Evolutionary conservation across 768 basidiomycete genomes (phyloP).

Genomic region (Russula foetens): DNA sequence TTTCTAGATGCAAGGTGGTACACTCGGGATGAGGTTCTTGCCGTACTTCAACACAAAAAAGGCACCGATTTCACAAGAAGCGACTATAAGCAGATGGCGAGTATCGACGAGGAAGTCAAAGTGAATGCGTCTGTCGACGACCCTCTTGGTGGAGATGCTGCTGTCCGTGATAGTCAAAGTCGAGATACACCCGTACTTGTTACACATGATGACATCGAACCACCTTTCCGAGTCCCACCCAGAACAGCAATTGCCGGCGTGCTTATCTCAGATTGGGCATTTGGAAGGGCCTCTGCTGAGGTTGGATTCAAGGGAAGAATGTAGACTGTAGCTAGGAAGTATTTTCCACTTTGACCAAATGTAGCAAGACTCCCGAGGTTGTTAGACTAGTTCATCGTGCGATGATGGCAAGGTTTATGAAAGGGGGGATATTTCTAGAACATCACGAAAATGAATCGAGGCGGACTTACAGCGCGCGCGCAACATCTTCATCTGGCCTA

Average conservation of each 20-base stretch:
- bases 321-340: background rate
- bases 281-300: conserved; percentile 37
- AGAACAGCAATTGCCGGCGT: conserved; percentile 76
- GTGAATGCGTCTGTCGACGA: conserved; percentile 14
- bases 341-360: background rate
- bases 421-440: background rate
- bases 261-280: conserved; percentile 75
- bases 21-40: conserved; percentile 60
- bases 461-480: no score
- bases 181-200: conserved; percentile 21
- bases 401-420: background rate
- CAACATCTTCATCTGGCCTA: background rate
- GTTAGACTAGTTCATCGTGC: background rate
- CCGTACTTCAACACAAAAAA: conserved; percentile 47
- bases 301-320: conserved; percentile 9
- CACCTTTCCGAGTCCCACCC: conserved; percentile 69
- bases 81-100: conserved; percentile 45
- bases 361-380: background rate
- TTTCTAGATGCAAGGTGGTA: conserved; percentile 81
- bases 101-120: conserved; percentile 31
- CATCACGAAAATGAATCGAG: background rate
- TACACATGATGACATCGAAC: conserved; percentile 26
- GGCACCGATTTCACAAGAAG: conserved; percentile 41
- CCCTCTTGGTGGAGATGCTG: conserved; percentile 26
- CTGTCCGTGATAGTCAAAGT: conserved; percentile 22